Base-by-base conservation (phyloP, 2,329 filamentous ascomycete genomes). In the Macrophomina pseudophaseolina region DNA sequence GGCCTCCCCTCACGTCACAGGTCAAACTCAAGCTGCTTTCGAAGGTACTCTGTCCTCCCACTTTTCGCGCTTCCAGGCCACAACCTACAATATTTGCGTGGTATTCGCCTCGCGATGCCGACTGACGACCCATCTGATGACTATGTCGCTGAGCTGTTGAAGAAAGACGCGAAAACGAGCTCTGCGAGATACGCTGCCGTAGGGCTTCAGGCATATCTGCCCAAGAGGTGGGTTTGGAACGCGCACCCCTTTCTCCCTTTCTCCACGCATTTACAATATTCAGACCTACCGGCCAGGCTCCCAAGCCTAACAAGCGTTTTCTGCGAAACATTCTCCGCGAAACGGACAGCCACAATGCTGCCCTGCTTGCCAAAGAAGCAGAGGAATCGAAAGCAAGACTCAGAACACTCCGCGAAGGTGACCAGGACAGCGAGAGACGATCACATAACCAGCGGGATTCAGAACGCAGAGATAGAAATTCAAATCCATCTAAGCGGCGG, bases 231-330 rank as follows among this genome's bases (percentile, higher is more conserved):
- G 69, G 85, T 87, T 76, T 69, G 78, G 75, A 54, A 6, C 65
- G 49, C 53, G 12, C 9, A 12, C 30, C 4, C 42, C 30, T 58
- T n/a, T 11, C 1, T 18, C 23, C 1, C 23, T 2, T 38, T 35
- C 6, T 11, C n/a, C 12, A n/a, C 12, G 33, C 8, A 54, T 64
- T 30, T 23, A 16, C 2, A 3, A 28, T 23, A 23, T 23, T 14
- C 78, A 93, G 87, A 73, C 87, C 89, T 66, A 80, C 86, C 53
- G 86, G 86, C 71, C 87, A 89, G 63, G 87, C 85, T 69, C 92
- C 92, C 0, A 97, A 94, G 76, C 94, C 94, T 3, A 98, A 99
- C 74, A 97, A 92, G 0, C 87, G 91, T 40, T 98, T 98, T 75
- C 81, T 99, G 49, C 89, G 89, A 67, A 91, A 95, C 73, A 91